Evolutionary conservation across 139 green algal species (phyloP).

Genomic region (Coelastrella sp.): DNA sequence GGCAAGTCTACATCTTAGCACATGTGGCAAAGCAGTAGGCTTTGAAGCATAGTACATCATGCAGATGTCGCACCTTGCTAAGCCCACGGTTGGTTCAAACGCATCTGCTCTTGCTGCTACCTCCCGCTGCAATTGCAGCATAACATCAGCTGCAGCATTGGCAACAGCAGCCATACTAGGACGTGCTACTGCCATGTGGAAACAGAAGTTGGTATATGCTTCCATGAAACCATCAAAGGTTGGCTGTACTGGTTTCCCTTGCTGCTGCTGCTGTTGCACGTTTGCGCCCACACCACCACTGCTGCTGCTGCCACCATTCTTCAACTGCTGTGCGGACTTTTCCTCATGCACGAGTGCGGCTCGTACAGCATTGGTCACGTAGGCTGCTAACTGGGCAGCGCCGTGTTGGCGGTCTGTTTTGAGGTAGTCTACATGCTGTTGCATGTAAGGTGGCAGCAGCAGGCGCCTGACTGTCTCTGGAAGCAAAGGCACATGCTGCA

Average conservation of each 20-base stretch:
- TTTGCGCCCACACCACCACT: background rate
- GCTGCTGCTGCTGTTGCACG: conserved; percentile 32
- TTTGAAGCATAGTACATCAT: background rate
- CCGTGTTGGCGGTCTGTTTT: conserved; percentile 53
- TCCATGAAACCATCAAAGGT: conserved; percentile 8
- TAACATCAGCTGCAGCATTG: conserved; percentile 48
- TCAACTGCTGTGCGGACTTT: background rate
- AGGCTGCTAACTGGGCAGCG: conserved; percentile 54
- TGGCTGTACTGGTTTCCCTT: background rate
- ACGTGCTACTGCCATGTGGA: conserved; percentile 47
- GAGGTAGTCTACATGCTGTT: conserved; percentile 40
- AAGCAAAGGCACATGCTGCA: conserved; percentile 47
- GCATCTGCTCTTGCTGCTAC: conserved; percentile 25
- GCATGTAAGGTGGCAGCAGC: conserved; percentile 48
- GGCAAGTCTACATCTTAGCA: too few species aligned
- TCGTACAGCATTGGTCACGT: background rate
- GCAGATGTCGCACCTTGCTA: conserved; percentile 7
- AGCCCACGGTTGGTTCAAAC: conserved; percentile 8
- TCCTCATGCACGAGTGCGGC: background rate
- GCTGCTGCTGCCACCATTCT: conserved; percentile 3
- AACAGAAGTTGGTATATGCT: conserved; percentile 49
- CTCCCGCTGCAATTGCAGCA: conserved; percentile 39
- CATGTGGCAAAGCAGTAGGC: too few species aligned
- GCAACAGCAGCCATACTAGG: conserved; percentile 60
- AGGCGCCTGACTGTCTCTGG: conserved; percentile 49